Conservation (phyloP, 306 rosid genomes). For the Cicer pinnatifidum region DNA sequence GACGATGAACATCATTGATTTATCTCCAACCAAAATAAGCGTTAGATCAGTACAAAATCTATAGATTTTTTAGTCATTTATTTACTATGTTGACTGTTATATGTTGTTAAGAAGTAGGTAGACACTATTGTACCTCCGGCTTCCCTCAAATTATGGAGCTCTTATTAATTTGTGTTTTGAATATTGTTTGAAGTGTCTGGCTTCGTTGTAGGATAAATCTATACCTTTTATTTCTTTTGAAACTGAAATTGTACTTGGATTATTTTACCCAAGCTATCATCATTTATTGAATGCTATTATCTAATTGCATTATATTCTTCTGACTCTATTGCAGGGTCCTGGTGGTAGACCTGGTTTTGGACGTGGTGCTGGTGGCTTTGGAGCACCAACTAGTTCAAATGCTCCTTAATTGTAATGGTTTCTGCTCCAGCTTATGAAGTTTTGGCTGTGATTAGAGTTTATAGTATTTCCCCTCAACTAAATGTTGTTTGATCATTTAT, state of each 20-base stretch:
- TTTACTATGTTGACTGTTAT: not conserved
- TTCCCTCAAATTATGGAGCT: not conserved
- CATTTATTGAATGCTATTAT: not conserved
- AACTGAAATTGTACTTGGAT: not conserved
- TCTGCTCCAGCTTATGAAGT: slow-evolving; percentile 17
- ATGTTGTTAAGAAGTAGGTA: not conserved
- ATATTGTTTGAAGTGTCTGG: not conserved
- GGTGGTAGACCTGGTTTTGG: slow-evolving; percentile 83
- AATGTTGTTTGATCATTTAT: slow-evolving; percentile 28
- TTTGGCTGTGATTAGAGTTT: slow-evolving; percentile 37
- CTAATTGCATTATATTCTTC: not conserved
- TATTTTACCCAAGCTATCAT: not conserved
- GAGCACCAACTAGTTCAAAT: slow-evolving; percentile 57
- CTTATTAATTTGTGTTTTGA: not conserved
- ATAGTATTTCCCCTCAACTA: slow-evolving; percentile 24
- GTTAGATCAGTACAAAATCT: not conserved
- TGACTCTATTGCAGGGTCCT: slow-evolving; percentile 55
- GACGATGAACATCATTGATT: not conserved
- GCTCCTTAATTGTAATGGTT: slow-evolving; percentile 23
- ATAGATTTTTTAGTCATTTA: not conserved
- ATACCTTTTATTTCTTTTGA: not conserved
- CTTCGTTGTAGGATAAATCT: not conserved
- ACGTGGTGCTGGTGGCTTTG: slow-evolving; percentile 70
- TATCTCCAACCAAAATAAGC: not conserved
- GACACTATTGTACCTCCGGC: not conserved